Base-by-base conservation (phyloP, 2,329 filamentous ascomycete species). In the Ophiosphaerella narmari region DNA sequence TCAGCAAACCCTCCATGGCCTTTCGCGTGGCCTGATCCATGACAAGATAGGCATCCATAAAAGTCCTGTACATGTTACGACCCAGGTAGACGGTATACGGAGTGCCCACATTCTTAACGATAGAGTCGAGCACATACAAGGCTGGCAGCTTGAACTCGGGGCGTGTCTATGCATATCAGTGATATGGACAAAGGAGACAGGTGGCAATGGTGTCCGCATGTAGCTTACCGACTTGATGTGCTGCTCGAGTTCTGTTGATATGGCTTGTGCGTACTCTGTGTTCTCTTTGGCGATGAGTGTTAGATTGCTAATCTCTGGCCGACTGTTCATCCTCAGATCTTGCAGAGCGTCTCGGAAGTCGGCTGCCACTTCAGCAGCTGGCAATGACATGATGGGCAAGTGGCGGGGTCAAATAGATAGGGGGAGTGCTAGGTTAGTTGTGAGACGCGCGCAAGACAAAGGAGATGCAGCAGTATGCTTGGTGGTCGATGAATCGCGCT, bases 271-370 rank as follows among this genome's bases (percentile, higher is more conserved):
- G 79, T 97, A 89, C 75, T 96, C 91, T 60, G 92, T 97, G 68
- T 96, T 96, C 75, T 99, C 94, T 74, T 95, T 91, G 52, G 94
- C 94, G 76, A 99, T 97, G 73, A 96, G 86, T 55, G 94, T 99
- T 77, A 99, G 78, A 77, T 95, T 97, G 81, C 89, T 93, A 74
- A 99, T 99, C 77, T 97, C 93, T 75, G 91, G 91, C 70, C 91
- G 88, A 76, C 91, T 90, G 77, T 97, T 97, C 71, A 87, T 84
- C 60, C 89, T 90, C 67, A 99, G 82, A 75, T 97, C 93, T 77
- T 96, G 90, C 71, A 99, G 80, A 46, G 92, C 94, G 70, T 91
- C 89, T 73, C 89, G 90, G 78, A 96, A 99, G 77, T 97, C 94
- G 75, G 93, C 89, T 57, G 92, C 92, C 65, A 99, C 90, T 77